Conservation (phyloP, 352 stramenopile genomes). For the Thalassiosira sp. region DNA sequence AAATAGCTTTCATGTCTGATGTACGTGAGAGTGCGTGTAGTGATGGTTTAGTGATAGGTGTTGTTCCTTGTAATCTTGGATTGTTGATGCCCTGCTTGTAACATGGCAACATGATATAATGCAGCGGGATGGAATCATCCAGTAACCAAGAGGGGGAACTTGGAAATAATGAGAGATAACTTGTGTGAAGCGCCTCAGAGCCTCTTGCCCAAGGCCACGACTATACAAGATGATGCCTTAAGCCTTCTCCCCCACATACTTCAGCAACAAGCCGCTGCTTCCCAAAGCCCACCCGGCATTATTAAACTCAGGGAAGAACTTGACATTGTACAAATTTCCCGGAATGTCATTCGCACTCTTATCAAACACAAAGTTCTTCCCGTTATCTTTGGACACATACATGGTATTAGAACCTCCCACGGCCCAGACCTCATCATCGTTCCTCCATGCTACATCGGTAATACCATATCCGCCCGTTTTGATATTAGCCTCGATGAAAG, state of each 20-base stretch:
- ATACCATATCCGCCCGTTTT: slow-evolving; percentile 89
- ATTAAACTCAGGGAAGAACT: slow-evolving; percentile 84
- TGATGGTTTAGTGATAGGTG: too few relatives aligned
- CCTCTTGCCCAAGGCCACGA: too few relatives aligned
- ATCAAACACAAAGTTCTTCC: slow-evolving; percentile 86
- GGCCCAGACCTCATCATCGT: slow-evolving; percentile 85
- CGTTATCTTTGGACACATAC: slow-evolving; percentile 85
- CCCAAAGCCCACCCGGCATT: slow-evolving; percentile 85
- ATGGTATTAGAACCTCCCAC: slow-evolving; percentile 87
- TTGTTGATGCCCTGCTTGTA: too few relatives aligned
- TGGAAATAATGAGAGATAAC: too few relatives aligned
- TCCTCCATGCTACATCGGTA: slow-evolving; percentile 85
- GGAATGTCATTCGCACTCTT: slow-evolving; percentile 86
- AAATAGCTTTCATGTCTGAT: too few relatives aligned
- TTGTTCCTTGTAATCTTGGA: too few relatives aligned
- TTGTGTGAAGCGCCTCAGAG: too few relatives aligned
- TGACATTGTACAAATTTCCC: slow-evolving; percentile 88
- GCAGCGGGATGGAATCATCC: too few relatives aligned
- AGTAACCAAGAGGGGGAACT: too few relatives aligned
- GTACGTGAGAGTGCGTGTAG: too few relatives aligned
- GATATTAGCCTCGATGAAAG: slow-evolving; percentile 84
- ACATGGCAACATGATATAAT: too few relatives aligned
- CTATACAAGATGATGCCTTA: too few relatives aligned
- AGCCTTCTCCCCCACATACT: slow-evolving; percentile 59
- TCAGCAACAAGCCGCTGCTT: slow-evolving; percentile 84